Percentiles rank a stretch among this genome's conserved stretches.
phyloP scores from a whole-genome alignment of 768 basidiomycete species.

The Pisolithus tinctorius region DNA sequence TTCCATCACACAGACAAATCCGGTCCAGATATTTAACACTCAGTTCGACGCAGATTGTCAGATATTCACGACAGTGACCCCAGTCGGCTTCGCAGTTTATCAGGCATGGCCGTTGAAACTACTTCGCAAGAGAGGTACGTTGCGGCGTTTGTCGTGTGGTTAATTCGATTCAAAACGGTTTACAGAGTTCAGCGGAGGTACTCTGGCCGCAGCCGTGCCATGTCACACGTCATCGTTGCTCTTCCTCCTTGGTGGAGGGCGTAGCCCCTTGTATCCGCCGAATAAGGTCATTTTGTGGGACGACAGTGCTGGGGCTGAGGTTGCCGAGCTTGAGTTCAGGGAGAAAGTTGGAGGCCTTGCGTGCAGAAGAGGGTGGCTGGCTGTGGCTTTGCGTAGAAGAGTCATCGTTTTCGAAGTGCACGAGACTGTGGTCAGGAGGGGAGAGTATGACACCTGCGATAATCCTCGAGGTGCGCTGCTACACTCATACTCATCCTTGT shows the following conservation, averaged over 20 bases:
- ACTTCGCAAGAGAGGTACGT: slow-evolving; percentile 73
- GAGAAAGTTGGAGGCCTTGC: slow-evolving; percentile 76
- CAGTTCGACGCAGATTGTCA: slow-evolving; percentile 74
- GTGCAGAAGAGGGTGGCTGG: slow-evolving; percentile 79
- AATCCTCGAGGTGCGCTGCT: slow-evolving; percentile 64
- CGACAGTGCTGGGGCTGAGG: slow-evolving; percentile 66
- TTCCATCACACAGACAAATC: slow-evolving; percentile 70
- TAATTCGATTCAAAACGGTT: slow-evolving; percentile 12
- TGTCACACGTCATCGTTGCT: slow-evolving; percentile 77
- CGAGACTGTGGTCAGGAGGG: slow-evolving; percentile 53
- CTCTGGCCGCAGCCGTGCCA: slow-evolving; percentile 69
- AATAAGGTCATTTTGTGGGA: slow-evolving; percentile 93
- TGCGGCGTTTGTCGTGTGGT: not conserved
- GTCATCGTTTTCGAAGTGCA: slow-evolving; percentile 75
- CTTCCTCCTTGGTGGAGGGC: slow-evolving; percentile 82
- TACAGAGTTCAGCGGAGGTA: slow-evolving; percentile 72
- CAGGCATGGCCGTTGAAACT: slow-evolving; percentile 68
- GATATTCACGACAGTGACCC: slow-evolving; percentile 76
- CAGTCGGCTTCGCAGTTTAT: slow-evolving; percentile 80
- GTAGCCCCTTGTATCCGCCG: slow-evolving; percentile 82
- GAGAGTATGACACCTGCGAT: slow-evolving; percentile 83
- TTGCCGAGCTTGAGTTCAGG: slow-evolving; percentile 85
- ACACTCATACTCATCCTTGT: not conserved
- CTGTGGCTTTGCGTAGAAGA: slow-evolving; percentile 70
- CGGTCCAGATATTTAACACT: slow-evolving; percentile 69